These are phyloP conservation scores for Podaxis sp. DNA, from an alignment of 768 basidiomycete species.

Conservation along the genomic window DNA sequence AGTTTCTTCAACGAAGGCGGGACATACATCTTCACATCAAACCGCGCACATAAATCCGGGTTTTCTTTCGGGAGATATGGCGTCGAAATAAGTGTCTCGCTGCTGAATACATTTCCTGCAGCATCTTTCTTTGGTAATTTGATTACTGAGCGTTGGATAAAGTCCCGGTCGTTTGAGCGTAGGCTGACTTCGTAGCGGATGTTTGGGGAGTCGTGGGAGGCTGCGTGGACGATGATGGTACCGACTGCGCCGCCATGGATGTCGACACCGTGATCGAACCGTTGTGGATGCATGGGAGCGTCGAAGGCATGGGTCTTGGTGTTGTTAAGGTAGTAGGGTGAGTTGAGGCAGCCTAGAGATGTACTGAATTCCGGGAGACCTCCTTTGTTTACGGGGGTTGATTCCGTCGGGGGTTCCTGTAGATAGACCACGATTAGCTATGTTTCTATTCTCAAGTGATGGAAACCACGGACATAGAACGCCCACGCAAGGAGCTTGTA, in stretches of 20 bases:
- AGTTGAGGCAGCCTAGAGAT: conserved; percentile 47
- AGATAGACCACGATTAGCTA: neutral
- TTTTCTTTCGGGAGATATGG: conserved; percentile 24
- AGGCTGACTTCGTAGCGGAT: conserved; percentile 50
- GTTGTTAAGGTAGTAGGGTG: conserved; percentile 44
- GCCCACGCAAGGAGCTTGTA: conserved; percentile 48
- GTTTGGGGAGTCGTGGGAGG: conserved; percentile 35
- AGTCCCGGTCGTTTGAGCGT: conserved; percentile 36
- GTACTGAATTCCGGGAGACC: conserved; percentile 52
- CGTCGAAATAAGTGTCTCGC: conserved; percentile 38
- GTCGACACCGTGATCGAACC: conserved; percentile 44
- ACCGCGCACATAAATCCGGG: conserved; percentile 45
- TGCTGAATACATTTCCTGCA: conserved; percentile 28
- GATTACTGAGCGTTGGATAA: conserved; percentile 39
- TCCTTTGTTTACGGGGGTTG: conserved; percentile 43
- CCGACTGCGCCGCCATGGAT: conserved; percentile 48
- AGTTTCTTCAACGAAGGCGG: conserved; percentile 51
- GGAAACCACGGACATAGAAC: conserved; percentile 35
- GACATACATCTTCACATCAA: conserved; percentile 49
- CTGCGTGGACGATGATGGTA: conserved; percentile 47
- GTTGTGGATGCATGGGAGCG: conserved; percentile 34
- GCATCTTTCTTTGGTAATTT: conserved; percentile 32
- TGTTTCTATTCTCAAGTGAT: neutral
- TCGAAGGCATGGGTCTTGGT: conserved; percentile 31
- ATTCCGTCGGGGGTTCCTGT: conserved; percentile 36